phyloP scores from a whole-genome alignment of 139 green algal genomes.

The Auxenochlorella protothecoides region DNA sequence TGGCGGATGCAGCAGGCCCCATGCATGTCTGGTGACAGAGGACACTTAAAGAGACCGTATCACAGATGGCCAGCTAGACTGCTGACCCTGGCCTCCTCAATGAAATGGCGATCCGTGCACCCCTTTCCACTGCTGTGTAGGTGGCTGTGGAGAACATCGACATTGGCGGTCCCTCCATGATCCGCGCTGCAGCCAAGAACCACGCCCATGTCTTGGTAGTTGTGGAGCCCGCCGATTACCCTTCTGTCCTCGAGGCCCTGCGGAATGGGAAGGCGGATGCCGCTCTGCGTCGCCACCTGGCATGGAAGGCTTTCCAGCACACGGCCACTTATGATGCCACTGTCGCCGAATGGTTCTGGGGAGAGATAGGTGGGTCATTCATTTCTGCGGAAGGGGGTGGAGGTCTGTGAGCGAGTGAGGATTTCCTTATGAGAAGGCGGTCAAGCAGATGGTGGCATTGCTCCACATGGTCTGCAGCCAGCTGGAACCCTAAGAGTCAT shows the following conservation, averaged over 20 bases:
- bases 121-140: neutral
- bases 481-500: no score
- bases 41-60: neutral
- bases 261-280: slow-evolving; percentile 8
- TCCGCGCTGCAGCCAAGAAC: slow-evolving; percentile 91
- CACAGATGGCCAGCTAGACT: no score
- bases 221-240: slow-evolving; percentile 75
- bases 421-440: no score
- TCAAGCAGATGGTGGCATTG: no score
- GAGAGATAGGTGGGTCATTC: slow-evolving; percentile 41
- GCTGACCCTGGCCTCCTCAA: no score
- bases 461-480: no score
- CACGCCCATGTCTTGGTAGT: slow-evolving; percentile 51
- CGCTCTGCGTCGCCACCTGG: slow-evolving; percentile 63
- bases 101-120: no score
- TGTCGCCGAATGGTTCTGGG: slow-evolving; percentile 93
- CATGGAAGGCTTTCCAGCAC: slow-evolving; percentile 99
- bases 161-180: slow-evolving; percentile 97
- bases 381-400: no score
- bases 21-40: no score
- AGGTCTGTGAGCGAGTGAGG: no score
- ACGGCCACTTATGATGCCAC: slow-evolving; percentile 83
- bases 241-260: slow-evolving; percentile 56
- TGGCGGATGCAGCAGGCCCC: neutral
- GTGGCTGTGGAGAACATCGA: slow-evolving; percentile 96